Evolutionary conservation across 306 rosid genomes (phyloP).

Genomic region (Vigna angularis): DNA sequence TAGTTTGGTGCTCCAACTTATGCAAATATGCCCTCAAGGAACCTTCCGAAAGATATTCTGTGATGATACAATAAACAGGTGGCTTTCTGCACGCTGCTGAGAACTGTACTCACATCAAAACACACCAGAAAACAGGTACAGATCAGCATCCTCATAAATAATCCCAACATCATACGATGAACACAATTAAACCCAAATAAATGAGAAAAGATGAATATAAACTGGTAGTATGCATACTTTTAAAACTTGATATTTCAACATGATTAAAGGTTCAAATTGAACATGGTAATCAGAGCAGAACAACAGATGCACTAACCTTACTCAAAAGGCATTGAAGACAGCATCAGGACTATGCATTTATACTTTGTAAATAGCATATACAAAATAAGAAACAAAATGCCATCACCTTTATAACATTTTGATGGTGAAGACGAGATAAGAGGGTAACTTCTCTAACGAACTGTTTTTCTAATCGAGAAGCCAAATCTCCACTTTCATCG

Average conservation of each 20-base stretch:
- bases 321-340: slow-evolving; percentile 29
- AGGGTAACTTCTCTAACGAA: slow-evolving; percentile 81
- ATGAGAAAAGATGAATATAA: slow-evolving; percentile 20
- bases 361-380: neutral
- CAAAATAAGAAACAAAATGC: slow-evolving; percentile 27
- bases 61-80: slow-evolving; percentile 80
- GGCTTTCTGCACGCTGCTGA: slow-evolving; percentile 86
- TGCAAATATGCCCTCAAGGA: slow-evolving; percentile 88
- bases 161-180: slow-evolving; percentile 51
- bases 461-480: slow-evolving; percentile 76
- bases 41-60: slow-evolving; percentile 85
- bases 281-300: slow-evolving; percentile 9
- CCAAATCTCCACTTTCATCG: slow-evolving; percentile 72
- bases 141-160: slow-evolving; percentile 9
- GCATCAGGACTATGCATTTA: slow-evolving; percentile 9
- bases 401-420: slow-evolving; percentile 81
- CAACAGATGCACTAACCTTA: slow-evolving; percentile 6
- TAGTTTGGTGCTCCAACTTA: slow-evolving; percentile 67
- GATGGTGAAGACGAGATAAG: slow-evolving; percentile 79
- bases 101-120: slow-evolving; percentile 66
- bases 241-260: neutral
- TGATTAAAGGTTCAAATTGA: slow-evolving; percentile 8
- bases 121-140: slow-evolving; percentile 28
- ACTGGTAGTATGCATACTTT: slow-evolving; percentile 5
- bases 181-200: slow-evolving; percentile 39